Evolutionary conservation across 176 grass and related monocot genomes (phyloP).

Genomic region (Stipa capillata): DNA sequence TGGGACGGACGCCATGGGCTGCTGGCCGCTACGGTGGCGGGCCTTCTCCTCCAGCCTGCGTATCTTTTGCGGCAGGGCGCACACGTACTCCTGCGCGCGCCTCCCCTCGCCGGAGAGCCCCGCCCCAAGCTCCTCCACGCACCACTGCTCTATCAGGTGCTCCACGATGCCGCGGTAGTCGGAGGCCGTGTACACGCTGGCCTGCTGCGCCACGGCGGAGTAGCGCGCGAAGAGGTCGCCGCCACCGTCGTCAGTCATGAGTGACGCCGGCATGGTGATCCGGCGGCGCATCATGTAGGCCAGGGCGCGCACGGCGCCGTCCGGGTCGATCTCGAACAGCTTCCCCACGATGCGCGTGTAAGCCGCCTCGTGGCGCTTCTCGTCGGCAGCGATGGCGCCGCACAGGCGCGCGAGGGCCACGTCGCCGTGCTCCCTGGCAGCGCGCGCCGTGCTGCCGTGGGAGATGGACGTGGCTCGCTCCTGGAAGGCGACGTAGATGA

Average conservation of each 20-base stretch:
- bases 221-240: too few species aligned
- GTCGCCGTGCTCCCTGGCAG: constrained; percentile 33
- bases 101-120: too few species aligned
- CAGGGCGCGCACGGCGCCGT: constrained; percentile 36
- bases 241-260: constrained; percentile 47
- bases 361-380: constrained; percentile 51
- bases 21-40: too few species aligned
- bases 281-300: constrained; percentile 55
- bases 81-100: too few species aligned
- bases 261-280: constrained; percentile 47
- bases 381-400: constrained; percentile 46
- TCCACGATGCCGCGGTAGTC: too few species aligned
- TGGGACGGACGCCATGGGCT: too few species aligned
- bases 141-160: too few species aligned
- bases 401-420: constrained; percentile 33
- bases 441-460: constrained; percentile 50
- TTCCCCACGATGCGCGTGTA: constrained; percentile 38
- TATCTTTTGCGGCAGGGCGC: too few species aligned
- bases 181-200: too few species aligned
- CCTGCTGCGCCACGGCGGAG: too few species aligned
- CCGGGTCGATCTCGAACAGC: constrained; percentile 41
- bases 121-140: too few species aligned
- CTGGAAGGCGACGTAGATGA: constrained; percentile 53
- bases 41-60: too few species aligned
- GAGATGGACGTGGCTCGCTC: constrained; percentile 52